These are phyloP conservation scores for Escallonia herrerae DNA, from an alignment of 129 eudicot genomes.

Conservation along the genomic window DNA sequence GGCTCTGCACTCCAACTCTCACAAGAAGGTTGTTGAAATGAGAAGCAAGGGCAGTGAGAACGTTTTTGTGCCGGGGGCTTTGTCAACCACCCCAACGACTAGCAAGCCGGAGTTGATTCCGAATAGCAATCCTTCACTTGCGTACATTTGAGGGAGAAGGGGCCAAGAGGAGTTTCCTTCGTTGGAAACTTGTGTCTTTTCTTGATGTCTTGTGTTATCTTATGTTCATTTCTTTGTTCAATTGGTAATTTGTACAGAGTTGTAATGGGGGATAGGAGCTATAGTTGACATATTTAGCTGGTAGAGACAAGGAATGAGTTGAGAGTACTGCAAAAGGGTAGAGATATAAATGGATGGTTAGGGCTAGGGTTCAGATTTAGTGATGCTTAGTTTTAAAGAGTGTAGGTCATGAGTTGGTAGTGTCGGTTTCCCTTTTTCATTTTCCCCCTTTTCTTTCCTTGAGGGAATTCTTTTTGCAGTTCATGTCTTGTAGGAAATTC, in stretches of 20 bases:
- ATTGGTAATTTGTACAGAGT: constrained; percentile 63
- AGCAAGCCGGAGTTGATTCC: constrained; percentile 25
- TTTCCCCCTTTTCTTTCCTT: constrained; percentile 9
- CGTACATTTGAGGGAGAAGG: constrained; percentile 22
- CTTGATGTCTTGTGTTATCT: constrained; percentile 7
- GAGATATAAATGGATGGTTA: constrained; percentile 6
- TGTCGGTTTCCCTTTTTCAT: constrained; percentile 15
- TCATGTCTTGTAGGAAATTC: constrained; percentile 25
- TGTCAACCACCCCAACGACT: neutral
- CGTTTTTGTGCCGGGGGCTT: constrained; percentile 4
- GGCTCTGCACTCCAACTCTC: constrained; percentile 87
- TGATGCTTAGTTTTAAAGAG: constrained; percentile 21
- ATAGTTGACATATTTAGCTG: constrained; percentile 29
- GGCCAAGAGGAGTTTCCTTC: constrained; percentile 10
- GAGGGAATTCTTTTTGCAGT: constrained; percentile 67
- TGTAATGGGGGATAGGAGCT: constrained; percentile 23
- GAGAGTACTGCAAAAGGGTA: constrained; percentile 10
- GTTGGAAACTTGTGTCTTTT: neutral
- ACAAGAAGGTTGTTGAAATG: constrained; percentile 96
- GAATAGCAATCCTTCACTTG: constrained; percentile 16
- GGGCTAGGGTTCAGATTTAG: constrained; percentile 27
- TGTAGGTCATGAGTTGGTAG: constrained; percentile 24
- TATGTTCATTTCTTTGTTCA: constrained; percentile 32
- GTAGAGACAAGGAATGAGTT: constrained; percentile 19
- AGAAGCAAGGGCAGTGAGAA: constrained; percentile 42